Evolutionary conservation across 106 monocot species (phyloP).

Genomic region (Ottelia alismoides): DNA sequence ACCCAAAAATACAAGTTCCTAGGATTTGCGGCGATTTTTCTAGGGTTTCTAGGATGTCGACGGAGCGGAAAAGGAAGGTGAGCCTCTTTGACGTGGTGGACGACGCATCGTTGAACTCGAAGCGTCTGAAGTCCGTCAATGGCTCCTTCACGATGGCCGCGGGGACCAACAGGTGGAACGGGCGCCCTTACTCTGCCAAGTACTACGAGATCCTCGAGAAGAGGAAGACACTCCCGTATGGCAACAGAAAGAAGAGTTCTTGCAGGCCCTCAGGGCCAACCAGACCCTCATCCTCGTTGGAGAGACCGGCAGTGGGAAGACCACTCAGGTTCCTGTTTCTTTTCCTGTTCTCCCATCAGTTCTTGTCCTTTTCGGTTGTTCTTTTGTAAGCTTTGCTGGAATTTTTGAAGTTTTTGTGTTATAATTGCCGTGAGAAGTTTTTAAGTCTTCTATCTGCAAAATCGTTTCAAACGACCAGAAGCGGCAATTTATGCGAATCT

Average conservation of each 20-base stretch:
- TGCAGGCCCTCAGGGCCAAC: constrained; percentile 31
- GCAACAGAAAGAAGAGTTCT: constrained; percentile 94
- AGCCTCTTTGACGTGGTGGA: constrained; percentile 95
- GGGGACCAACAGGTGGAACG: constrained; percentile 56
- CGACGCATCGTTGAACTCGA: constrained; percentile 43
- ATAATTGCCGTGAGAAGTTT: too few species aligned
- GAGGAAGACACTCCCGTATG: constrained; percentile 75
- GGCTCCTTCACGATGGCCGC: constrained; percentile 8
- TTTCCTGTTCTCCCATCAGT: neutral
- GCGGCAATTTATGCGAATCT: too few species aligned
- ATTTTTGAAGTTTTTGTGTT: too few species aligned
- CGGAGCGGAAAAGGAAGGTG: constrained; percentile 88
- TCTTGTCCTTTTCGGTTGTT: too few species aligned
- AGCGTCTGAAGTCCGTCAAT: constrained; percentile 27
- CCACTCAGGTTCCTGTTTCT: constrained; percentile 20
- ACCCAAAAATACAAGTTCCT: too few species aligned
- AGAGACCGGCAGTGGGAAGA: constrained; percentile 28
- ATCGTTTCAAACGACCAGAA: too few species aligned
- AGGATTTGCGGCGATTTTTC: too few species aligned
- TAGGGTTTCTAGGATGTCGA: too few species aligned
- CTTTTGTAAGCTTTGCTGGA: too few species aligned
- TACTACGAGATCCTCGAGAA: constrained; percentile 86
- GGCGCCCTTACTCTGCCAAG: constrained; percentile 46
- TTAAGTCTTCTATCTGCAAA: too few species aligned
- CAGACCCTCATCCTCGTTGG: constrained; percentile 28